These are phyloP conservation scores for Leishmania braziliensis DNA, from an alignment of 208 protist genomes.

Conservation along the genomic window DNA sequence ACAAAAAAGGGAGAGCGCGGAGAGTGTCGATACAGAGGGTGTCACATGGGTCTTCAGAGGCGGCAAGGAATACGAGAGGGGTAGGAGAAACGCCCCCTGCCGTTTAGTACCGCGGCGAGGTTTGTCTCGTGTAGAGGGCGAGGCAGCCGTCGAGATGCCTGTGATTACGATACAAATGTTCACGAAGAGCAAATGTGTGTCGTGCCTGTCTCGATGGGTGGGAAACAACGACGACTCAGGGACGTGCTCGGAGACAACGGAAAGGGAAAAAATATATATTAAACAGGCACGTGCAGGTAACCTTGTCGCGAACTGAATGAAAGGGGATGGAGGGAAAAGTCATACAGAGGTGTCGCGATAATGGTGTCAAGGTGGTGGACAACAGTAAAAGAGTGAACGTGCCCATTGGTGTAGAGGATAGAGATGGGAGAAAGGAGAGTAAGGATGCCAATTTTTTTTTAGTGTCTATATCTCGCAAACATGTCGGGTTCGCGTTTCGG, in stretches of 20 bases:
- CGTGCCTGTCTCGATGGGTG: neutral
- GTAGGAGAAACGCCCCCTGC: neutral
- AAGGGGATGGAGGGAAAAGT: neutral
- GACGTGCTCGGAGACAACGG: conserved; percentile 1
- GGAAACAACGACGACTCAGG: neutral
- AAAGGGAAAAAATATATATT: conserved; percentile 7
- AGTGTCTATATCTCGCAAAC: neutral
- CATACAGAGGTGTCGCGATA: neutral
- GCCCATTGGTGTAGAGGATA: neutral
- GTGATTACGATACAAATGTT: neutral
- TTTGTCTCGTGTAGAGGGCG: neutral
- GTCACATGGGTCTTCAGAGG: neutral
- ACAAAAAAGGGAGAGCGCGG: neutral
- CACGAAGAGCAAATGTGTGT: neutral
- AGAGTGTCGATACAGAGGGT: neutral
- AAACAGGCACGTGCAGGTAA: conserved; percentile 1
- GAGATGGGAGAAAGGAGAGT: neutral
- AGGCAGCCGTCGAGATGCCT: neutral
- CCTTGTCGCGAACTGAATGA: conserved; percentile 1
- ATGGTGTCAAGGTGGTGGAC: neutral
- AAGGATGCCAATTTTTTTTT: neutral
- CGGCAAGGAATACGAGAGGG: neutral
- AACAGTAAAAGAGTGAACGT: neutral
- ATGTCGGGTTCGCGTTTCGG: neutral
- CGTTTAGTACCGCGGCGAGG: neutral